Evolutionary conservation across 768 basidiomycete species (phyloP).

Genomic region (Cyclocybe aegerita): DNA sequence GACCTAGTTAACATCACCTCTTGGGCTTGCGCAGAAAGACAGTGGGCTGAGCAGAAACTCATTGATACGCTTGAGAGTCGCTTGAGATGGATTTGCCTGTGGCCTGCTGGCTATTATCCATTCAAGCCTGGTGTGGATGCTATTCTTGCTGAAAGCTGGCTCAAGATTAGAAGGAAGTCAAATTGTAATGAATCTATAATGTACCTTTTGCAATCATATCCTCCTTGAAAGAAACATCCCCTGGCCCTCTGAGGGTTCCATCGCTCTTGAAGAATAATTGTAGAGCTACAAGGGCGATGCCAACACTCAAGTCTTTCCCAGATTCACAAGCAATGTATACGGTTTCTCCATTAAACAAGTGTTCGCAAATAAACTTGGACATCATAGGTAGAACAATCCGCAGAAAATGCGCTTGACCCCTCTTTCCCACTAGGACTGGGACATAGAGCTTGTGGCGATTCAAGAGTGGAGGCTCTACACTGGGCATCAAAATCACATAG

Average conservation of each 20-base stretch:
- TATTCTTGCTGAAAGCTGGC: constrained; percentile 43
- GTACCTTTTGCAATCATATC: neutral
- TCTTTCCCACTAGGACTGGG: constrained; percentile 41
- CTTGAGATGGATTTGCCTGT: constrained; percentile 78
- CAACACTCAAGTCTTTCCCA: constrained; percentile 64
- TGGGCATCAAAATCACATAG: constrained; percentile 13
- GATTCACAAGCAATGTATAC: constrained; percentile 55
- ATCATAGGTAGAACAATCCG: constrained; percentile 41
- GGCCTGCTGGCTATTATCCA: constrained; percentile 82
- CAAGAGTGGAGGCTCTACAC: neutral
- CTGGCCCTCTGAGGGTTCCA: constrained; percentile 28
- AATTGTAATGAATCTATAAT: neutral
- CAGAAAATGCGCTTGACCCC: constrained; percentile 48
- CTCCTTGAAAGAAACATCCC: constrained; percentile 5
- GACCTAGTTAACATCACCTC: neutral
- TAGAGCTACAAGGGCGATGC: constrained; percentile 59
- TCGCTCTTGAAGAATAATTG: constrained; percentile 57
- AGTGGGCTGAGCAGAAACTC: constrained; percentile 27
- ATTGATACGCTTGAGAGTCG: constrained; percentile 54
- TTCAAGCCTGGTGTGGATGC: constrained; percentile 74
- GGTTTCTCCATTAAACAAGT: constrained; percentile 32
- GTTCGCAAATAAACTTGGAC: constrained; percentile 41
- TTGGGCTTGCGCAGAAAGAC: constrained; percentile 8
- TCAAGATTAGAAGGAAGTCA: neutral
- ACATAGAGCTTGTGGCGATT: constrained; percentile 7